Conservation (phyloP, 1,139 yeast genomes). For the Yamadazyma kanchanaburiensis region DNA sequence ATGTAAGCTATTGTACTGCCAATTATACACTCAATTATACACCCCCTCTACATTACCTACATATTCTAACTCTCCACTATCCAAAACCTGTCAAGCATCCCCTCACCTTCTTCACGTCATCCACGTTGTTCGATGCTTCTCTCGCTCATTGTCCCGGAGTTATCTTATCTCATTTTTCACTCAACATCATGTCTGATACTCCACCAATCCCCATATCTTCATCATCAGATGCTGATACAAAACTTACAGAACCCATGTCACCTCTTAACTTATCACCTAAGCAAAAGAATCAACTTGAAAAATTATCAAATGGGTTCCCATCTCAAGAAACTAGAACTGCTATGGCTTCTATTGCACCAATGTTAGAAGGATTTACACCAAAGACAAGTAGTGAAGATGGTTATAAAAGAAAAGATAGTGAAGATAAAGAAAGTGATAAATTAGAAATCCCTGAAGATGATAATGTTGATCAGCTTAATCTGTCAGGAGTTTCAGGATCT, state of each 20-base stretch:
- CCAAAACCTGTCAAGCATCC: too few relatives aligned
- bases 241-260: conserved; percentile 29
- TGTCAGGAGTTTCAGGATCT: neutral
- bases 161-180: too few relatives aligned
- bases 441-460: neutral
- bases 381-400: conserved; percentile 60
- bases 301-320: conserved; percentile 1
- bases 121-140: too few relatives aligned
- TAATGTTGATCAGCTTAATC: neutral
- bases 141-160: too few relatives aligned
- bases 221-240: conserved; percentile 9
- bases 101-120: too few relatives aligned
- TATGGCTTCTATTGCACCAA: conserved; percentile 77
- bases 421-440: neutral
- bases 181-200: too few relatives aligned
- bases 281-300: conserved; percentile 5
- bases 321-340: conserved; percentile 49
- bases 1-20: too few relatives aligned
- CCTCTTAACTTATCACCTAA: conserved; percentile 21
- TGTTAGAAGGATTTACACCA: conserved; percentile 67
- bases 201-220: too few relatives aligned
- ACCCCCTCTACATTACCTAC: too few relatives aligned
- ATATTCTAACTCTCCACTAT: too few relatives aligned
- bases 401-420: conserved; percentile 2
- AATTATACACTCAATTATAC: too few relatives aligned